These are phyloP conservation scores for Xanthoconium purpureum DNA, from an alignment of 768 basidiomycete species.

Conservation along the genomic window DNA sequence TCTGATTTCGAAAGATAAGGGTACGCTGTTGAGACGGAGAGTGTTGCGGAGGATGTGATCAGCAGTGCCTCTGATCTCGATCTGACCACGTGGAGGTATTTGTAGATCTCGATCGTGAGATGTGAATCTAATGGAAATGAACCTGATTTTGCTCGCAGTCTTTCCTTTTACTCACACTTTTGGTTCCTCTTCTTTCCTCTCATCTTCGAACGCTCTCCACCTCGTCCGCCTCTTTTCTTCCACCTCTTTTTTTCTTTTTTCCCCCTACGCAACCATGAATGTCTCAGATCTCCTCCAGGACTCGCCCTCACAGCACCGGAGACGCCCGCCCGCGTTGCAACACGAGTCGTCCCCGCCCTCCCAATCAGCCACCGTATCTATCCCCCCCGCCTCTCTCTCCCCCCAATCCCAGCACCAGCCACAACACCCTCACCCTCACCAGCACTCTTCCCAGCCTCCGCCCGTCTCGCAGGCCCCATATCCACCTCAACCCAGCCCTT, in stretches of 20 bases:
- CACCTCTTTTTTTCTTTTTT: not conserved
- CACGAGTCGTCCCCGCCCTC: constrained; percentile 25
- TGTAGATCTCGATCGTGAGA: constrained; percentile 32
- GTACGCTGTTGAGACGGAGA: too few relatives aligned
- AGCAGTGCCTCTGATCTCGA: constrained; percentile 26
- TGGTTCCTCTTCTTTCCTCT: constrained; percentile 29
- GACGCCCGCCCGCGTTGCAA: constrained; percentile 28
- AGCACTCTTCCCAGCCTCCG: constrained; percentile 15
- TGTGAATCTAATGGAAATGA: constrained; percentile 36
- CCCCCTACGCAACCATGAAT: constrained; percentile 46
- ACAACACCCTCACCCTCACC: constrained; percentile 24
- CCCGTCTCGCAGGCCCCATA: constrained; percentile 16
- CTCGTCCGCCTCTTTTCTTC: not conserved
- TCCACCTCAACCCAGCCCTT: constrained; percentile 25
- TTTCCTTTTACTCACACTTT: constrained; percentile 30
- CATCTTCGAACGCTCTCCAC: constrained; percentile 15
- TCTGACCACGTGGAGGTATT: constrained; percentile 25
- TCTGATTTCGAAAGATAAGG: too few relatives aligned
- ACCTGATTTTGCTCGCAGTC: constrained; percentile 27
- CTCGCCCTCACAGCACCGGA: constrained; percentile 58
- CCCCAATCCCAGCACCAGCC: constrained; percentile 31
- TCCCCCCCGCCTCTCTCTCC: constrained; percentile 29
- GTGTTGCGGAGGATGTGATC: constrained; percentile 2
- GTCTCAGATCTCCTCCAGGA: constrained; percentile 67
- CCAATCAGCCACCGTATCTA: constrained; percentile 25